phyloP scores from a whole-genome alignment of 257 asterid species.

The Salvia hispanica region DNA sequence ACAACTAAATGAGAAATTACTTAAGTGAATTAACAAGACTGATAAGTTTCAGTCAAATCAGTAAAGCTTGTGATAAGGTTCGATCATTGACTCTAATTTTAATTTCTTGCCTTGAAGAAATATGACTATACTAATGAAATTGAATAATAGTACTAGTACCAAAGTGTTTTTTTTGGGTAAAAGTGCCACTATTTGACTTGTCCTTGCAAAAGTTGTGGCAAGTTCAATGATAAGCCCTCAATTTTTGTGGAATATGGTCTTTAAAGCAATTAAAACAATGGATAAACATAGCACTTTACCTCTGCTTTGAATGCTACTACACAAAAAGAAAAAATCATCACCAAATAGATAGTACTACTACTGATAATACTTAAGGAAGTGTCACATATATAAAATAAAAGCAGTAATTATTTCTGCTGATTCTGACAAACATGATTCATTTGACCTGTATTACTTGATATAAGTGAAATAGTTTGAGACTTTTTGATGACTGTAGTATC shows the following conservation, averaged over 20 bases:
- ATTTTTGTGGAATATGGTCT: conserved; percentile 31
- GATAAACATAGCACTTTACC: conserved; percentile 16
- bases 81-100: too few species aligned
- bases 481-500: conserved; percentile 12
- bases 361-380: conserved; percentile 18
- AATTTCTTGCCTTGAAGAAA: too few species aligned
- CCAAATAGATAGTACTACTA: neutral
- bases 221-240: conserved; percentile 4
- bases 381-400: conserved; percentile 8
- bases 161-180: too few species aligned
- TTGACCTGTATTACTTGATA: conserved; percentile 33
- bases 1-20: too few species aligned
- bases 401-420: neutral
- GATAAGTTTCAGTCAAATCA: too few species aligned
- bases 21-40: too few species aligned
- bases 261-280: conserved; percentile 24
- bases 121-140: too few species aligned
- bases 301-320: conserved; percentile 16
- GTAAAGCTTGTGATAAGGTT: too few species aligned
- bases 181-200: conserved; percentile 1
- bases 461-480: conserved; percentile 29
- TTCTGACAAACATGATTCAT: conserved; percentile 45
- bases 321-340: neutral
- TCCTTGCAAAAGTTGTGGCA: conserved; percentile 2
- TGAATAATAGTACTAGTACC: too few species aligned